Base-by-base conservation (phyloP, 2,329 filamentous ascomycete genomes). In the Cladosporium cucumerinum region DNA sequence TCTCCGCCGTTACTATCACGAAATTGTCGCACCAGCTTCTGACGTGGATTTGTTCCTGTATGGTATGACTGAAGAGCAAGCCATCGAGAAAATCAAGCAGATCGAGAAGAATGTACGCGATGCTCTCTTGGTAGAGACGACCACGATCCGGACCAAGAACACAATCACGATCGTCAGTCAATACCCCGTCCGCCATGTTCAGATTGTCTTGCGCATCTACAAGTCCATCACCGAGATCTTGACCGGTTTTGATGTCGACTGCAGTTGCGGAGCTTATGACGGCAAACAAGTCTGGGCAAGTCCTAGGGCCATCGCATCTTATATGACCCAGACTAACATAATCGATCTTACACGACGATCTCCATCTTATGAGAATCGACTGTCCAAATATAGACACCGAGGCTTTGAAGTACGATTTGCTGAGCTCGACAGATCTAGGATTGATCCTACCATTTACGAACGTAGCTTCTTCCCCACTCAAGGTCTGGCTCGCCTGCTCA, bases 31-130 rank as follows among this genome's bases (percentile, higher is more conserved):
- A 12, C 92, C 92, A 0, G 91, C 92, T 1, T 94, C 91, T 4
- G 92, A 96, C 75, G 90, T 96, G 11, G 92, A 96, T 74, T 82
- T 96, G 2, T 96, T 96, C 74, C 78, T 96, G 32, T 94, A 95
- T 71, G 92, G 89, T 0, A 82, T 96, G 67, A 88, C 83, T 10
- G 90, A 95, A 71, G 86, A 92, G 57, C 81, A 93, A 73, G 92
- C 90, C 0, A 81, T 93, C 21, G 87, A 92, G 72, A 95, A 96
- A 81, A 95, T 96, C 77, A 89, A 89, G 73, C 82, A 91, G 69
- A 94, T 96, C 66, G 92, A 96, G 75, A 79, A 82, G 25, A 84
- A 82, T n/a, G 84, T 96, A 69, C 87, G 86, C 52, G 89, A 95
- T 77, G 87, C 89, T 3, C 88, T 96, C 61, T 81, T 96, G 25